phyloP scores from a whole-genome alignment of 1,139 yeast genomes.

The Geotrichum bryndzae region DNA sequence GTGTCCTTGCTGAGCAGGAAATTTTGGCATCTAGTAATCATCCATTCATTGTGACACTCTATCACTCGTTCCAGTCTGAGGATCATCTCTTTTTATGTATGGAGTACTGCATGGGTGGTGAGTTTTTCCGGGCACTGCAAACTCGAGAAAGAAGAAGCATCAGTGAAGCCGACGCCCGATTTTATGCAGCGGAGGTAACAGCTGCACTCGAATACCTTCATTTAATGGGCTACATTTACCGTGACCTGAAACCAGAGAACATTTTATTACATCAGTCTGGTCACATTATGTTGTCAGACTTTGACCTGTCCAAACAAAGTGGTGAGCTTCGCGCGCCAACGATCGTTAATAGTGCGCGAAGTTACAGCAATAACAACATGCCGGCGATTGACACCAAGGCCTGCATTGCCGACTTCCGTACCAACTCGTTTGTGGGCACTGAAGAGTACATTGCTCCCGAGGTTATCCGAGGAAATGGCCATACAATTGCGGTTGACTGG shows the following conservation, averaged over 20 bases:
- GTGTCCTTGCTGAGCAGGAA: slow-evolving; percentile 95
- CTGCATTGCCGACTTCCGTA: slow-evolving; percentile 90
- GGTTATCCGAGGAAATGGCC: slow-evolving; percentile 93
- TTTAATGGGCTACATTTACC: slow-evolving; percentile 90
- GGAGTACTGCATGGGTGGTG: slow-evolving; percentile 99
- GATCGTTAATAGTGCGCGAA: slow-evolving; percentile 43
- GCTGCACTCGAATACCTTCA: slow-evolving; percentile 95
- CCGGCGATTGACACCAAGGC: slow-evolving; percentile 75
- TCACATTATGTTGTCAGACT: slow-evolving; percentile 94
- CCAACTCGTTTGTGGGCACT: slow-evolving; percentile 96
- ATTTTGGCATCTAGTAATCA: slow-evolving; percentile 91
- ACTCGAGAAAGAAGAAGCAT: slow-evolving; percentile 83
- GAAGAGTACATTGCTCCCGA: slow-evolving; percentile 98
- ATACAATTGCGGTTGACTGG: slow-evolving; percentile 97
- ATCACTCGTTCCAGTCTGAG: slow-evolving; percentile 93
- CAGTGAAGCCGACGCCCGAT: slow-evolving; percentile 82
- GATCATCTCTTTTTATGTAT: slow-evolving; percentile 86
- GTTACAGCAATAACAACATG: slow-evolving; percentile 30
- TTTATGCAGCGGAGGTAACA: slow-evolving; percentile 96
- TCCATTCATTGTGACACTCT: slow-evolving; percentile 91
- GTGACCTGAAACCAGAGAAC: slow-evolving; percentile 94
- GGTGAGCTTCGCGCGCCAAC: slow-evolving; percentile 50
- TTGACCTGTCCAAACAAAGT: slow-evolving; percentile 87
- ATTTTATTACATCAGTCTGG: slow-evolving; percentile 90
- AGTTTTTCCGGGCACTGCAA: slow-evolving; percentile 91